Base-by-base conservation (phyloP, 208 protist species). In the Trypanosoma conorhini region DNA sequence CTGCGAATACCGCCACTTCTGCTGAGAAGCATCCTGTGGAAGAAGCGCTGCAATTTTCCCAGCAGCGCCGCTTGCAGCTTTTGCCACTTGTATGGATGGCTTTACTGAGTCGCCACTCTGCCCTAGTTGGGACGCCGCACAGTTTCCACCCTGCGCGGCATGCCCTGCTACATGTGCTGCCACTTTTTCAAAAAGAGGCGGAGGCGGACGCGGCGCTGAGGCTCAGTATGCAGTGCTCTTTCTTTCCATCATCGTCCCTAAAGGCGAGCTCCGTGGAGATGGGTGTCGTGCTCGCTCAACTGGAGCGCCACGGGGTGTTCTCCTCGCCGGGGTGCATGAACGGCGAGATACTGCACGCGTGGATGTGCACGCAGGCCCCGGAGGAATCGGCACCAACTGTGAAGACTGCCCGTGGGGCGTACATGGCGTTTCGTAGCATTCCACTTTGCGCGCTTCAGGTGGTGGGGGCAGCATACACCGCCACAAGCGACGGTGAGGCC, bases 11-110 rank as follows among this genome's bases (percentile, higher is more conserved):
- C 5, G 5, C 21, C 15, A 44, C 33, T 13, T 19, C 12, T 44
- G 19, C 15, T 44, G 31, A 55, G 15, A 44, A 71, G 28, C 26
- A 42, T 33, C 1, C 51, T 30, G 28, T 19, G 51, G 56, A 64
- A 28, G 22, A 35, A 64, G 3, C 2, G 30, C 13, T 68, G 30
- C 50, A n/a, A 30, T 65, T 70, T 56, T 19, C 51, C 19, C 89
- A 92, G 71, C 77, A 86, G 65, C 85, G 89, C 12, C 79, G 79
- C 22, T 59, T 95, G 68, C 87, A 91, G 60, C 73, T 92, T 13
- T 67, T 95, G 38, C 86, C 86, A 19, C 65, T 92, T 35, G 33
- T 92, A n/a, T 95, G 89, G 87, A 65, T 91, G 13, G 75, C 77
- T 0, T 31, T 89, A 33, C 77, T 92, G 3, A 48, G 42, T n/a